These are phyloP conservation scores for Sordariomycetes sp. DNA, from an alignment of 2,329 filamentous ascomycete species.

Conservation along the genomic window DNA sequence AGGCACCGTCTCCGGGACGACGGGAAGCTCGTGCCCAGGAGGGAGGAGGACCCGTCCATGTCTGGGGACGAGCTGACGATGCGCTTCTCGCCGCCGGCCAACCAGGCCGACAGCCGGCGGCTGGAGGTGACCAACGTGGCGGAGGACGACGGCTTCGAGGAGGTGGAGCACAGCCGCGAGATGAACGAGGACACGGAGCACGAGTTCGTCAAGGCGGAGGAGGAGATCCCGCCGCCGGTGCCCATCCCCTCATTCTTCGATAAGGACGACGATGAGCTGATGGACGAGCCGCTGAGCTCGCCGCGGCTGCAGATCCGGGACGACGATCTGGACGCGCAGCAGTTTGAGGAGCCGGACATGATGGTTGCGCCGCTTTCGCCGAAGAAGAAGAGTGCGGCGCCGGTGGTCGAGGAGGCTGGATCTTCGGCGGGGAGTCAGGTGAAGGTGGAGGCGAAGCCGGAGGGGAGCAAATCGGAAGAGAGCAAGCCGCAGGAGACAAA, in stretches of 20 bases:
- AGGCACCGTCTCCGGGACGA: slow-evolving; percentile 69
- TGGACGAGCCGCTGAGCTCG: slow-evolving; percentile 67
- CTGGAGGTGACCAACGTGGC: slow-evolving; percentile 68
- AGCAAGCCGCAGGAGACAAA: neutral
- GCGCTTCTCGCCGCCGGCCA: slow-evolving; percentile 36
- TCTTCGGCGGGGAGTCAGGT: neutral
- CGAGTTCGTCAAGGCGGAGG: slow-evolving; percentile 43
- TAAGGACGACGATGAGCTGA: slow-evolving; percentile 62
- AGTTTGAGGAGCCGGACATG: slow-evolving; percentile 45
- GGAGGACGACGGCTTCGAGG: slow-evolving; percentile 87
- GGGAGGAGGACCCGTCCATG: slow-evolving; percentile 25
- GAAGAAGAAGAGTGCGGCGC: slow-evolving; percentile 16
- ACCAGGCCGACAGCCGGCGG: slow-evolving; percentile 48
- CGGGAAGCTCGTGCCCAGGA: slow-evolving; percentile 52
- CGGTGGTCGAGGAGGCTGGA: neutral
- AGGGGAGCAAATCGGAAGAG: neutral
- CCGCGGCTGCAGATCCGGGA: slow-evolving; percentile 52
- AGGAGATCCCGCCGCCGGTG: slow-evolving; percentile 30
- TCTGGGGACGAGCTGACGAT: slow-evolving; percentile 50
- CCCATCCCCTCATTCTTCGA: slow-evolving; percentile 17
- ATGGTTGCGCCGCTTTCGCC: slow-evolving; percentile 49
- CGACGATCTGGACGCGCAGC: slow-evolving; percentile 33
- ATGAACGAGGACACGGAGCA: slow-evolving; percentile 27
- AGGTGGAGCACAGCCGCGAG: slow-evolving; percentile 62
- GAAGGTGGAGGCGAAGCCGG: neutral